Conservation (phyloP, 1,139 yeast genomes). For the Ogataea hybrid region DNA sequence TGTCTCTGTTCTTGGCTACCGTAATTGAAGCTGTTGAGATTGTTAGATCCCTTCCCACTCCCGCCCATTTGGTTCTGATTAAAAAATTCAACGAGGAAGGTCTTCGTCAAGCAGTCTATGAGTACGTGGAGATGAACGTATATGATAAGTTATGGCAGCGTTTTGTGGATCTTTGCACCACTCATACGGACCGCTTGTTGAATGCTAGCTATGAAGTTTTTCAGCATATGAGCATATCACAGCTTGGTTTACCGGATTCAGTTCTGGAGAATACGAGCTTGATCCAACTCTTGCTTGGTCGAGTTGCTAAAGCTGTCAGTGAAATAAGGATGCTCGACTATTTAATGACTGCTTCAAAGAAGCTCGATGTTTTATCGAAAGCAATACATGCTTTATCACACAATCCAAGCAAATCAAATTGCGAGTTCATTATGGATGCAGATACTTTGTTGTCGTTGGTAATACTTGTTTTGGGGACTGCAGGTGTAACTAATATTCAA, state of each 20-base stretch:
- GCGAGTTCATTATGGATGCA: conserved; percentile 56
- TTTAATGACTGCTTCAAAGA: conserved; percentile 51
- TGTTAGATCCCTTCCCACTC: too few relatives aligned
- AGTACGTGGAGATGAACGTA: too few relatives aligned
- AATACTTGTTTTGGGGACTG: conserved; percentile 66
- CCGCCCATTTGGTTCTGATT: too few relatives aligned
- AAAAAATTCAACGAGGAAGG: too few relatives aligned
- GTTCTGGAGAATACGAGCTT: neutral
- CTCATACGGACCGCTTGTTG: conserved; percentile 30
- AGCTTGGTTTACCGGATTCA: conserved; percentile 53
- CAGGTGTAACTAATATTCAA: conserved; percentile 57
- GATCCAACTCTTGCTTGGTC: conserved; percentile 21
- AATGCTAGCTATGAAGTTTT: conserved; percentile 42
- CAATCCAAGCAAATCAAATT: too few relatives aligned
- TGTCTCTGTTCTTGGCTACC: too few relatives aligned
- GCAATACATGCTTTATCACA: neutral
- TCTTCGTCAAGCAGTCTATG: too few relatives aligned
- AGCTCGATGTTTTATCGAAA: conserved; percentile 46
- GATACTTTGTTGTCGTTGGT: conserved; percentile 76
- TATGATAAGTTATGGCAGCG: conserved; percentile 64
- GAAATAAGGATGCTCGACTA: conserved; percentile 52
- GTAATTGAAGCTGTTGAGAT: too few relatives aligned
- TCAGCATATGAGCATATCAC: conserved; percentile 62
- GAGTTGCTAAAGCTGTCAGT: conserved; percentile 51
- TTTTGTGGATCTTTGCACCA: conserved; percentile 36